Evolutionary conservation across 768 basidiomycete genomes (phyloP).

Genomic region (Pleurotus platypus): DNA sequence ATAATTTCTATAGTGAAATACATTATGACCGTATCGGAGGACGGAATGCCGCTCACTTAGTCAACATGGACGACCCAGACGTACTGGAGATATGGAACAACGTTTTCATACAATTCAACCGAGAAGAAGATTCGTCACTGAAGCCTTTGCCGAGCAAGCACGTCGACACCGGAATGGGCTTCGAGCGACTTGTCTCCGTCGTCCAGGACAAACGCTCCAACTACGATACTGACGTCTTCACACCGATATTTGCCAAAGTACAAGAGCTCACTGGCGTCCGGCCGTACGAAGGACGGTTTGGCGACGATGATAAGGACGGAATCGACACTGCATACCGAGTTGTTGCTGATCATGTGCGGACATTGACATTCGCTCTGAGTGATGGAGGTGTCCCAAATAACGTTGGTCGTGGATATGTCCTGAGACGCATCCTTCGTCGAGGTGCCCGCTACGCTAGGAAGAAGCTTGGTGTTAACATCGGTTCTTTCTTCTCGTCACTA

Average conservation of each 20-base stretch:
- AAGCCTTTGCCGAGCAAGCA: constrained; percentile 85
- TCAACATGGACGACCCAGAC: constrained; percentile 95
- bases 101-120: constrained; percentile 98
- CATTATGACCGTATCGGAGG: constrained; percentile 98
- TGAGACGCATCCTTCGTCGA: constrained; percentile 87
- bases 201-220: constrained; percentile 91
- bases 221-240: constrained; percentile 97
- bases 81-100: constrained; percentile 99
- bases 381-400: constrained; percentile 98
- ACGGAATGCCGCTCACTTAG: constrained; percentile 88
- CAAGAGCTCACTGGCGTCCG: constrained; percentile 87
- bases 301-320: constrained; percentile 91
- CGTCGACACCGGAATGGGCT: constrained; percentile 99
- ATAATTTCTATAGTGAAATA: constrained; percentile 63
- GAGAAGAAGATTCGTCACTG: constrained; percentile 84
- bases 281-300: constrained; percentile 87
- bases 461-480: constrained; percentile 89
- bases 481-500: constrained; percentile 91
- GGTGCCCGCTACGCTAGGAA: constrained; percentile 96
- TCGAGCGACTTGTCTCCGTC: constrained; percentile 93
- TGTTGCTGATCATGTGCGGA: constrained; percentile 94
- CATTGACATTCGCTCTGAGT: constrained; percentile 91
- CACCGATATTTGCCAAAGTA: constrained; percentile 83
- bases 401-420: constrained; percentile 95
- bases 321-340: constrained; percentile 98